Percentiles rank a stretch among this genome's conserved stretches.
Evolutionary conservation across 257 asterid genomes (phyloP).

Genomic region (Capsicum rhomboideum): DNA sequence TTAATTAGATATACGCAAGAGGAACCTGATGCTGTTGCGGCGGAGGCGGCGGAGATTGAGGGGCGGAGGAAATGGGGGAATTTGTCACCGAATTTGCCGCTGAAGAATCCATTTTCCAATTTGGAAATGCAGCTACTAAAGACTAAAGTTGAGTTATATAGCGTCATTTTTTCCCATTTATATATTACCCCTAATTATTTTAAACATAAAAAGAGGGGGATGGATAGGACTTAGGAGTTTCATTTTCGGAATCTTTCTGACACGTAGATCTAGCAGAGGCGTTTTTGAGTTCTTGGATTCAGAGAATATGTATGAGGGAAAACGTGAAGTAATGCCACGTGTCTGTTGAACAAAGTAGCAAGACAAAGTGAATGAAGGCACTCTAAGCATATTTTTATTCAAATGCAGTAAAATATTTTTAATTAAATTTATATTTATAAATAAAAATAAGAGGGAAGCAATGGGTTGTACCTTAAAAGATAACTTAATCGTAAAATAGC

Average conservation of each 20-base stretch:
- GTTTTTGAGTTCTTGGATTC: neutral
- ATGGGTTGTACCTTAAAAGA: no score
- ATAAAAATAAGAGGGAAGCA: no score
- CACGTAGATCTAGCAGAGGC: neutral
- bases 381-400: no score
- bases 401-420: no score
- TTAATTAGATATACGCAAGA: neutral
- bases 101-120: neutral
- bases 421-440: no score
- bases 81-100: neutral
- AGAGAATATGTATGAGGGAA: neutral
- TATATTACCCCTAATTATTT: neutral
- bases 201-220: neutral
- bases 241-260: neutral
- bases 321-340: neutral
- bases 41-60: neutral
- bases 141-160: neutral
- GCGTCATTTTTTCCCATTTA: neutral
- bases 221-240: neutral
- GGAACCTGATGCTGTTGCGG: neutral
- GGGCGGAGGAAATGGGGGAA: slow-evolving; percentile 3
- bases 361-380: neutral
- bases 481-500: no score
- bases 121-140: neutral
- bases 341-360: neutral